Base-by-base conservation (phyloP, 148 eudicot genomes). In the Limonium bicolor region DNA sequence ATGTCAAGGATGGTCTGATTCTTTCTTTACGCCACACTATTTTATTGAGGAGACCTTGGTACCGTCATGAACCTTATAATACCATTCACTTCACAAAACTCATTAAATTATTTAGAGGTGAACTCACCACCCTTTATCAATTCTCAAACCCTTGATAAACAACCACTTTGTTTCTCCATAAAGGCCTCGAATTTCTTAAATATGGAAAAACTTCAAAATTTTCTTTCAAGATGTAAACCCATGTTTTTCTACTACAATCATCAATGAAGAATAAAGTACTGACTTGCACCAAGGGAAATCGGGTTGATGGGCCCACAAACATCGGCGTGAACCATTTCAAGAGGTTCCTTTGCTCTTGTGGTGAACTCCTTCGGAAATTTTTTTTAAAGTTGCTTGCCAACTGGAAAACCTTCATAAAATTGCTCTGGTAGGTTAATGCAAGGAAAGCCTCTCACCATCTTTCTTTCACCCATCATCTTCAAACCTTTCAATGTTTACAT, bases 1-100 rank as follows among this genome's bases (percentile, higher is more conserved):
- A 53, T 53, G 22, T 53, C 16, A 6, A 29, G 47, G 21, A 53
- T 53, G 18, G 50, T 54, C 20, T 31, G 47, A 3, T 41, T 54
- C 36, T 30, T 32, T 16, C 38, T 32, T 54, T 43, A 21, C 2
- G 51, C 5, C n/a, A 46, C 38, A 12, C 40, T 22, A 53, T 53
- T 53, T 30, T 53, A 48, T 41, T 53, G 39, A 16, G 40, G 49
- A 18, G 49, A 20, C 4, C 19, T 27, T 1, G 36, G 10, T 6
- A 30, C 24, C 11, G 16, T 54, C 3, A 55, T n/a, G 7, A 7
- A 8, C 16, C 5, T 18, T 3, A 4, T 5, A 4, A 38, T 48
- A 14, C 61, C 54, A n/a, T 48, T 8, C 2, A 7, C 6, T 7
- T 48, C 19, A 17, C 39, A 48, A 38, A 17, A 47, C 9, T 28